Evolutionary conservation across 2,329 filamentous ascomycete species (phyloP).

Genomic region (Lachnellula subtilissima): DNA sequence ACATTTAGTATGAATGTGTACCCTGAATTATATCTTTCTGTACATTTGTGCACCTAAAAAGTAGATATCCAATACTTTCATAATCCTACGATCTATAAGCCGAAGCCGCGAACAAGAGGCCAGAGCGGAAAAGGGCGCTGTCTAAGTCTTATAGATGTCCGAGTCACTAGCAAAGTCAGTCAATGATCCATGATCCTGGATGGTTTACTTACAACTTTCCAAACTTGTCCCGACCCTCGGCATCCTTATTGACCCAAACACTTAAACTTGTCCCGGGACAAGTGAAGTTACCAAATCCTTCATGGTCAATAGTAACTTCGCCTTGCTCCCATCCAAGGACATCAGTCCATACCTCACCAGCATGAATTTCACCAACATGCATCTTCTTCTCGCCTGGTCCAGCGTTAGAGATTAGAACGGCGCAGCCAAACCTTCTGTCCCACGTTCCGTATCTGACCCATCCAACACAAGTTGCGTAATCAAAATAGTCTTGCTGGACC

Average conservation of each 20-base stretch:
- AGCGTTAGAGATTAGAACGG: conserved; percentile 52
- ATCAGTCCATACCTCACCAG: conserved; percentile 61
- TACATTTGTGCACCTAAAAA: no score
- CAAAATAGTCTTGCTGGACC: conserved; percentile 58
- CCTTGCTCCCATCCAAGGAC: conserved; percentile 50
- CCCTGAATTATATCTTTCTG: no score
- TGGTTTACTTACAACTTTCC: conserved; percentile 32
- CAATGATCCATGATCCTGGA: not conserved
- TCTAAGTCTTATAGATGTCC: conserved; percentile 26
- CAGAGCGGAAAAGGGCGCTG: not conserved
- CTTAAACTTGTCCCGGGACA: conserved; percentile 50
- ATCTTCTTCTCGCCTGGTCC: conserved; percentile 50
- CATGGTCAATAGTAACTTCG: conserved; percentile 52
- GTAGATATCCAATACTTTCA: no score
- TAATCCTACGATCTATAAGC: not conserved
- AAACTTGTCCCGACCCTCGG: conserved; percentile 45
- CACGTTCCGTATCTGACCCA: conserved; percentile 47
- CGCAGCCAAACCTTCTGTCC: conserved; percentile 46
- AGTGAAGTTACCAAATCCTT: conserved; percentile 55
- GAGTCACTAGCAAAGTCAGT: conserved; percentile 22
- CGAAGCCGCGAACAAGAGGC: not conserved
- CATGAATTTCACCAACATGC: conserved; percentile 54
- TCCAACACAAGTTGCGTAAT: conserved; percentile 55
- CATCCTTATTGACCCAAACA: conserved; percentile 56
- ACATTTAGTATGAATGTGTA: no score